Base-by-base conservation (phyloP, 495 filamentous ascomycete genomes). In the Penicillium longicatenatum region DNA sequence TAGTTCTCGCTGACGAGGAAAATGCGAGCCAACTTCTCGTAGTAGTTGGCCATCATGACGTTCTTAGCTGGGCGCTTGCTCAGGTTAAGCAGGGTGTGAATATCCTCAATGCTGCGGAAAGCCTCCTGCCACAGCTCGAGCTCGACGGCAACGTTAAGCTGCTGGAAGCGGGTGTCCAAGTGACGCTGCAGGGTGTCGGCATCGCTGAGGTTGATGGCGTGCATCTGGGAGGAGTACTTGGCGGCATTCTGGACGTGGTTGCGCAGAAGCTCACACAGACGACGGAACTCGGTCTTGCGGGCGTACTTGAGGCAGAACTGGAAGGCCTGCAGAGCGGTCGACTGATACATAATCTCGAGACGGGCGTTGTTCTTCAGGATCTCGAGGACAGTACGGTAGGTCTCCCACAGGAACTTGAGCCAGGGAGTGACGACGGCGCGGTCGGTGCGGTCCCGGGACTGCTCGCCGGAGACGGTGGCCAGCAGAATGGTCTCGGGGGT, bases 21-120 rank as follows among this genome's bases (percentile, higher is more conserved):
- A 70, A 98, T 98, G 47, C 92, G 86, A 37, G 94, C 96, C 50
- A 98, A 84, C 77, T 97, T 97, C 82, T 98, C 95, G 77, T 98
- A 98, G 85, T 98, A 98, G 78, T 98, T 98, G 73, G 95, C 94
- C 94, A 98, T 98, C 93, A 98, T 97, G 61, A 97, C 83, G 73
- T 97, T 97, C 87, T 97, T 97, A n/a, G 94, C 89, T 39, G 92
- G 93, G 50, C 93, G 90, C 84, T 98, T 98, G 90, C 94, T 98
- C 58, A 98, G 84, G 82, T 87, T 98, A 61, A 98, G 84, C 57
- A 98, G 86, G n/a, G 91, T 97, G 76, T 98, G 94, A 64, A 98
- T 98, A 75, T 98, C 94, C 75, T 98, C 94, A 51, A 98, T 92
- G 69, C 92, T 97, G 66, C 93, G 88, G 86, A 98, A 98, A 59